phyloP scores from a whole-genome alignment of 2,329 filamentous ascomycete genomes.

The Huntiella decipiens region DNA sequence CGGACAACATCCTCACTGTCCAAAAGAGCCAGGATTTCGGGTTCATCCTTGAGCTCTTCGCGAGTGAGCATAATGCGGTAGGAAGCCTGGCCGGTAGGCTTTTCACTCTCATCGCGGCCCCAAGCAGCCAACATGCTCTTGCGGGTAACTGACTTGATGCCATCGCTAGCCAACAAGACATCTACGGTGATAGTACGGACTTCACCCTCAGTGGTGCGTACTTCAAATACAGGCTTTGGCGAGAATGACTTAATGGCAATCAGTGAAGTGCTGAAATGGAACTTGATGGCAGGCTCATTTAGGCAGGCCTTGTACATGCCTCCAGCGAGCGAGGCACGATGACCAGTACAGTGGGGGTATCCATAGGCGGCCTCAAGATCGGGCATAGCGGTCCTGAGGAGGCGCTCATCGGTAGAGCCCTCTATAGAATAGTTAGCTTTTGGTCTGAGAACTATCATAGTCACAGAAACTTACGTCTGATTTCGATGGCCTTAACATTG shows the following conservation, averaged over 20 bases:
- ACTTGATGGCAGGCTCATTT: conserved; percentile 40
- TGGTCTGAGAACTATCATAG: not conserved
- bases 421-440: conserved; percentile 22
- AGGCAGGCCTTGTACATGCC: conserved; percentile 54
- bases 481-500: conserved; percentile 50
- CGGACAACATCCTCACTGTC: conserved; percentile 48
- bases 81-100: conserved; percentile 56
- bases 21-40: conserved; percentile 47
- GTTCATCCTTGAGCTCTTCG: conserved; percentile 44
- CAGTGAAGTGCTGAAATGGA: conserved; percentile 44
- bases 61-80: conserved; percentile 63
- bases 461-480: conserved; percentile 32
- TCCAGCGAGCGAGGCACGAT: conserved; percentile 52
- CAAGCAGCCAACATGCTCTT: conserved; percentile 34
- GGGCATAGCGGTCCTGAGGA: conserved; percentile 49
- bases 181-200: conserved; percentile 34
- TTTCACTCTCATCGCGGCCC: conserved; percentile 32
- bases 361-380: conserved; percentile 50
- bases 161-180: conserved; percentile 34
- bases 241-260: conserved; percentile 38
- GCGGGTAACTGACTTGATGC: conserved; percentile 33
- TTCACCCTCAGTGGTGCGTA: conserved; percentile 35
- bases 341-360: conserved; percentile 64
- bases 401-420: conserved; percentile 47
- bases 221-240: conserved; percentile 39